Evolutionary conservation across 352 stramenopile species (phyloP).

Genomic region (Globisporangium irregulare): DNA sequence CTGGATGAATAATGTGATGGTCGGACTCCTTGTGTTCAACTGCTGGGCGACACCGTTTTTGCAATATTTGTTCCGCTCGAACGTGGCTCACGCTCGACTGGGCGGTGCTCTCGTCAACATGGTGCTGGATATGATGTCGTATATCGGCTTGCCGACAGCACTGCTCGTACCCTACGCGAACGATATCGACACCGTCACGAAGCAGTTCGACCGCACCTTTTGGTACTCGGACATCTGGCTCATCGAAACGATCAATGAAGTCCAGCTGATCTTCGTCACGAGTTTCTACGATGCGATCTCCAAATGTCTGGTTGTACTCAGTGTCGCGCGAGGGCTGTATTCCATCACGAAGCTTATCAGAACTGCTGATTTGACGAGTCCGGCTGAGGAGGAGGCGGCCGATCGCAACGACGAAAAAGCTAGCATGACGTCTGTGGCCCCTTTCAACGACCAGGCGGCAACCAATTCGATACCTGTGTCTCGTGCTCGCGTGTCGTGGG

Average conservation of each 20-base stretch:
- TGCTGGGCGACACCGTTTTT: slow-evolving; percentile 25
- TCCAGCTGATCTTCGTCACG: slow-evolving; percentile 22
- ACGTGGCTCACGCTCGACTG: neutral
- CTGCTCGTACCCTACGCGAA: slow-evolving; percentile 24
- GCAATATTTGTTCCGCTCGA: slow-evolving; percentile 1
- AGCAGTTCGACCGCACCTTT: slow-evolving; percentile 14
- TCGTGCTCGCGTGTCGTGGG: neutral
- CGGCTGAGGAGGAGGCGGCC: neutral
- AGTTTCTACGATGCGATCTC: slow-evolving; percentile 18
- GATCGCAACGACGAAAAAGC: neutral
- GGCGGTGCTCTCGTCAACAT: neutral
- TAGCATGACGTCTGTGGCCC: neutral
- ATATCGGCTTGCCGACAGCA: slow-evolving; percentile 19
- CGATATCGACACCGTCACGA: slow-evolving; percentile 10
- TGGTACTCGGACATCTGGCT: slow-evolving; percentile 28
- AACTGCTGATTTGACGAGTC: slow-evolving; percentile 2
- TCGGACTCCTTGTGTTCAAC: slow-evolving; percentile 22
- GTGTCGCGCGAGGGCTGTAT: slow-evolving; percentile 22
- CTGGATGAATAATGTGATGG: slow-evolving; percentile 26
- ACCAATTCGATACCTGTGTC: neutral
- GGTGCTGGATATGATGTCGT: slow-evolving; percentile 17
- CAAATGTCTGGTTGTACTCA: slow-evolving; percentile 27
- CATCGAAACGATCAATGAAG: slow-evolving; percentile 26
- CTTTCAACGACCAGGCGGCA: neutral
- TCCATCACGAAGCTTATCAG: slow-evolving; percentile 20